Conservation (phyloP, 1,139 yeast genomes). For the Pneumocystis carinii region DNA sequence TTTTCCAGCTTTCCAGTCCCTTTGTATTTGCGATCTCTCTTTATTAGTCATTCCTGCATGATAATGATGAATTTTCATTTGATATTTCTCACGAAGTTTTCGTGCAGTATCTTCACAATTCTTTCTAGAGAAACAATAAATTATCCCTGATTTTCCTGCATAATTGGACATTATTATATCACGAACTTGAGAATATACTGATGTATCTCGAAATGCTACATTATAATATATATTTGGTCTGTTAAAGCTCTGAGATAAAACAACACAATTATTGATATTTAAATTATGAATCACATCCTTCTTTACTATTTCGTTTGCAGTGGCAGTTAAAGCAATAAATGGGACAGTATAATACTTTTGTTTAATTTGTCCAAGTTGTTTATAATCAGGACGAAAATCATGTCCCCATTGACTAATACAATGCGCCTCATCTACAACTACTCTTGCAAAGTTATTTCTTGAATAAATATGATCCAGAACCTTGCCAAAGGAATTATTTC, state of each 20-base stretch:
- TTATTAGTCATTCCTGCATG: constrained; percentile 89
- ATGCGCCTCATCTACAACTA: constrained; percentile 96
- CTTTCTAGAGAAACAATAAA: constrained; percentile 81
- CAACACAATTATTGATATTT: constrained; percentile 39
- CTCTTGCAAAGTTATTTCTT: constrained; percentile 50
- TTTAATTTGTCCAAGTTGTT: constrained; percentile 61
- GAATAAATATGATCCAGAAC: constrained; percentile 46
- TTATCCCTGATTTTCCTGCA: constrained; percentile 60
- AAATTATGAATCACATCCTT: constrained; percentile 71
- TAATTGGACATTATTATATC: constrained; percentile 40
- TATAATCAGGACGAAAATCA: constrained; percentile 93
- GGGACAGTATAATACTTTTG: constrained; percentile 64
- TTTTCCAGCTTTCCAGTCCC: constrained; percentile 62
- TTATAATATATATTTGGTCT: constrained; percentile 74
- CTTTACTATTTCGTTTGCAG: constrained; percentile 85
- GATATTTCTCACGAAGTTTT: constrained; percentile 37
- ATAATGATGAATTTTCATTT: constrained; percentile 58
- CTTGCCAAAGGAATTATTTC: constrained; percentile 52
- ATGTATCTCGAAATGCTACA: constrained; percentile 49
- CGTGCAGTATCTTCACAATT: constrained; percentile 73
- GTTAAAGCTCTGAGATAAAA: constrained; percentile 63
- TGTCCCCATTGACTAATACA: constrained; percentile 99
- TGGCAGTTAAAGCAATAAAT: constrained; percentile 91
- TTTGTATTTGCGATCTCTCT: constrained; percentile 55
- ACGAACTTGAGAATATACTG: constrained; percentile 38